A percentile compares a stretch with the other conserved stretches of the same genome.
phyloP scores from a whole-genome alignment of 345 rosid species.

The Citrus australasica region DNA sequence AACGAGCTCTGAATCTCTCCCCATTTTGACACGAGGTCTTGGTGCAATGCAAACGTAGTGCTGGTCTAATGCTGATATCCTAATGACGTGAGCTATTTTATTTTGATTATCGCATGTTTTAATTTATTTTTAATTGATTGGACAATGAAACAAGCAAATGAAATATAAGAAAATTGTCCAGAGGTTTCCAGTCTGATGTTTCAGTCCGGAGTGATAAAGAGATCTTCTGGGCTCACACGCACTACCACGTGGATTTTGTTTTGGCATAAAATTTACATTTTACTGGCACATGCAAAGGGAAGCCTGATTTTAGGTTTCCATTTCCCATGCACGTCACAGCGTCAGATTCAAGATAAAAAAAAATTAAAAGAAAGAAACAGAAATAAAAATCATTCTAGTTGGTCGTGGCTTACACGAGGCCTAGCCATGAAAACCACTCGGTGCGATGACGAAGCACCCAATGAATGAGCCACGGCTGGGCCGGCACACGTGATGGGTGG shows the following conservation, averaged over 20 bases:
- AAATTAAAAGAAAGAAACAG: not conserved
- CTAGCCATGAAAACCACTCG: not conserved
- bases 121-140: no score
- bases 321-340: not conserved
- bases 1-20: no score
- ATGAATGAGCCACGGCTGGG: constrained; percentile 5
- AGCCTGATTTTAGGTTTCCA: not conserved
- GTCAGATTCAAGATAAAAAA: not conserved
- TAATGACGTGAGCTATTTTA: no score
- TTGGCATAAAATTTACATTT: not conserved
- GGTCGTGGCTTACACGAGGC: not conserved
- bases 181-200: no score
- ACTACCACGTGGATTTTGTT: not conserved
- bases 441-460: not conserved
- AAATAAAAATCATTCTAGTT: not conserved
- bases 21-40: no score
- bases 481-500: not conserved
- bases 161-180: no score
- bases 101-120: no score
- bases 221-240: no score
- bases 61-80: no score
- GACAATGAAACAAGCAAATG: no score
- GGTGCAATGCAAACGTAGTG: no score
- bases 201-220: no score
- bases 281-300: not conserved